A percentile compares a stretch with the other conserved stretches of the same genome.
Conservation (phyloP, 164 flowering plant genomes). For the Chloranthus sessilifolius region DNA sequence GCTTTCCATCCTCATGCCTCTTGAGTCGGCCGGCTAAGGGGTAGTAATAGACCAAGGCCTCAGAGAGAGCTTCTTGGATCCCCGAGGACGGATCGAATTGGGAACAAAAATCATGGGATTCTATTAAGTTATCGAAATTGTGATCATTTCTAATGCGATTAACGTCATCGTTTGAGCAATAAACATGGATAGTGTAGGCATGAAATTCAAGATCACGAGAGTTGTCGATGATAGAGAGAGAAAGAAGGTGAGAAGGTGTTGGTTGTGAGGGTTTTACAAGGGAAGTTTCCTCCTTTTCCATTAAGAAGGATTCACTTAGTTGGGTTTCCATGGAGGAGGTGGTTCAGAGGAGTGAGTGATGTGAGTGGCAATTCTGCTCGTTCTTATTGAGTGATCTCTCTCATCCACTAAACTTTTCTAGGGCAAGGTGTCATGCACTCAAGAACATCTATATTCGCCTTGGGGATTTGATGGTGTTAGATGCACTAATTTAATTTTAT, state of each 20-base stretch:
- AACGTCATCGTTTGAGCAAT: constrained; percentile 2
- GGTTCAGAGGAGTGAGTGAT: background rate
- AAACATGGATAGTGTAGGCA: constrained; percentile 21
- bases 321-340: too few species aligned
- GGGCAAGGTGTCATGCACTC: too few species aligned
- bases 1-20: constrained; percentile 15
- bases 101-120: background rate
- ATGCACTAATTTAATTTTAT: too few species aligned
- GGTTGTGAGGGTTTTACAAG: constrained; percentile 30
- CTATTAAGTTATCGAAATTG: background rate
- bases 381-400: too few species aligned
- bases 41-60: constrained; percentile 26
- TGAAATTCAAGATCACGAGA: constrained; percentile 15
- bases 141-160: background rate
- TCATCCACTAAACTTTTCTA: too few species aligned
- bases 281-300: constrained; percentile 16
- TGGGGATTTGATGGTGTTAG: too few species aligned
- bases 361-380: too few species aligned
- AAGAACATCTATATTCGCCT: too few species aligned
- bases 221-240: constrained; percentile 24
- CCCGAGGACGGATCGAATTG: constrained; percentile 19
- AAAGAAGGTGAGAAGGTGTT: constrained; percentile 21
- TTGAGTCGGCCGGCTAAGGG: constrained; percentile 31
- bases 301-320: too few species aligned
- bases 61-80: constrained; percentile 27